phyloP scores from a whole-genome alignment of 805 yeast species.

The Cyberlindnera nakhonratchasimensis region DNA sequence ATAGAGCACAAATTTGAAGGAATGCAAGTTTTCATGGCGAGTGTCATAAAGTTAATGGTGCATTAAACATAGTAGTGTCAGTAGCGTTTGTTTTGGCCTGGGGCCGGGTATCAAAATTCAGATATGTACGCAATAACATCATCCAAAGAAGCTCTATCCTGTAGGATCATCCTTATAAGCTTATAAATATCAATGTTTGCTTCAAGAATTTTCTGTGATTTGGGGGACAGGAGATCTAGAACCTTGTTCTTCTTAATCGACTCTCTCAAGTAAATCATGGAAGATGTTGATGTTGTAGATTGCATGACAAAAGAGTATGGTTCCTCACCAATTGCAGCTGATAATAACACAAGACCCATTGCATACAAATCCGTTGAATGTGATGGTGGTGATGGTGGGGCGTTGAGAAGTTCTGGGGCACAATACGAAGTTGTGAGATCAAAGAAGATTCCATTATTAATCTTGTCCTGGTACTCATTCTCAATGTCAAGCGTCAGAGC shows the following conservation, averaged over 20 bases:
- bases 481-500: conserved; percentile 20
- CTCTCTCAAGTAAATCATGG: conserved; percentile 30
- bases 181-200: conserved; percentile 18
- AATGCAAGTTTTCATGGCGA: no score
- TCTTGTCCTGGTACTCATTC: conserved; percentile 13
- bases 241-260: conserved; percentile 33
- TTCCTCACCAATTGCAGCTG: conserved; percentile 42
- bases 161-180: conserved; percentile 30
- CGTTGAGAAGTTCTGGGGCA: conserved; percentile 42
- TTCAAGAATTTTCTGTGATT: conserved; percentile 25
- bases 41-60: not conserved
- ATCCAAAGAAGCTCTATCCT: conserved; percentile 29
- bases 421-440: conserved; percentile 39
- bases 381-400: conserved; percentile 28
- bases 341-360: conserved; percentile 42
- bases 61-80: no score
- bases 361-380: conserved; percentile 44
- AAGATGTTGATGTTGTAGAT: conserved; percentile 16
- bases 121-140: conserved; percentile 9
- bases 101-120: not conserved
- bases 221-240: conserved; percentile 28
- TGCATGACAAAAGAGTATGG: conserved; percentile 35
- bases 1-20: no score
- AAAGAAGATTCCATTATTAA: conserved; percentile 28
- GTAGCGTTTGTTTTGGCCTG: no score